Evolutionary conservation across 441 rosid species (phyloP).

Genomic region (Syzygium syzygioides): DNA sequence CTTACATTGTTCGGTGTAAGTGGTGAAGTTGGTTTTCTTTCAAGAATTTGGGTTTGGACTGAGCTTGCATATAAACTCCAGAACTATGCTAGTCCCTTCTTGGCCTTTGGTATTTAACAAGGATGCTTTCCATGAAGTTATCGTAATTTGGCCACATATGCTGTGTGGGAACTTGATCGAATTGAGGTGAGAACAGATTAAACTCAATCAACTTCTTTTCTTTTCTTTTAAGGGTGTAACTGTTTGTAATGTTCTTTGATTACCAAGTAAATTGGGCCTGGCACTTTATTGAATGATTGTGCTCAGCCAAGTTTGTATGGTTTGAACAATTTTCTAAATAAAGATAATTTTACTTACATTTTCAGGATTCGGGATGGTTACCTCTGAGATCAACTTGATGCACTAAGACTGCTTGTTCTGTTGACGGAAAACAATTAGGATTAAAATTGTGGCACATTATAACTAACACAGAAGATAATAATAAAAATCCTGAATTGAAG

Average conservation of each 20-base stretch:
- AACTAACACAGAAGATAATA: not conserved
- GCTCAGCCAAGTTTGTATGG: not conserved
- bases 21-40: not conserved
- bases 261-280: not conserved
- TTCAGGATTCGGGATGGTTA: not conserved
- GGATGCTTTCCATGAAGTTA: not conserved
- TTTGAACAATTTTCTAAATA: not conserved
- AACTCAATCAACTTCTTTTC: not conserved
- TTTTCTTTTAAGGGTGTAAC: not conserved
- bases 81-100: not conserved
- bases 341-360: not conserved
- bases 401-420: not conserved
- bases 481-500: not conserved
- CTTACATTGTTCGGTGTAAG: not conserved
- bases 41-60: not conserved
- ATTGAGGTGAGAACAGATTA: not conserved
- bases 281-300: not conserved
- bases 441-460: not conserved
- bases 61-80: not conserved
- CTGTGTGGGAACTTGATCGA: not conserved
- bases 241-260: not conserved
- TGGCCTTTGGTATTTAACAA: not conserved
- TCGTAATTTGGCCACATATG: not conserved
- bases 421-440: not conserved
- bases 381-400: not conserved